Evolutionary conservation across 1,139 yeast species (phyloP).

Genomic region (Petasospora fabianii): DNA sequence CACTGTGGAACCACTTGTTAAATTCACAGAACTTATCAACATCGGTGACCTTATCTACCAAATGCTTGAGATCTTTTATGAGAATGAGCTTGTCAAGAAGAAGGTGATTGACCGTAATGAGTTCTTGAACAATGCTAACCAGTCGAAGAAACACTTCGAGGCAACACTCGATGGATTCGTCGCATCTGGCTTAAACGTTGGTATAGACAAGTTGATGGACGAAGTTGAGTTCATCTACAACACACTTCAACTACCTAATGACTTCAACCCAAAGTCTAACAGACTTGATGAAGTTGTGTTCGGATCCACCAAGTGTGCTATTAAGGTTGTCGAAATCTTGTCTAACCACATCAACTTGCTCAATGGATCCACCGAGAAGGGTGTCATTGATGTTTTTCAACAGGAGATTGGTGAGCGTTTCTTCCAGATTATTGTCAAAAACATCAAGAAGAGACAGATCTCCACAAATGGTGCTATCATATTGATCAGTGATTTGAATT

Average conservation of each 20-base stretch:
- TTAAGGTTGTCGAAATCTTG: slow-evolving; percentile 55
- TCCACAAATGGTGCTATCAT: slow-evolving; percentile 82
- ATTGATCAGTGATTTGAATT: slow-evolving; percentile 70
- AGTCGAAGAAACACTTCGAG: slow-evolving; percentile 77
- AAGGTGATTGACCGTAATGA: slow-evolving; percentile 69
- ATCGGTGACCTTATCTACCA: slow-evolving; percentile 91
- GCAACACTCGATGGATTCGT: slow-evolving; percentile 80
- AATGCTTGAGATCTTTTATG: slow-evolving; percentile 87
- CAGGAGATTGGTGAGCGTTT: slow-evolving; percentile 91
- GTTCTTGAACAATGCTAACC: slow-evolving; percentile 74
- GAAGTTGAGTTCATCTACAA: slow-evolving; percentile 60
- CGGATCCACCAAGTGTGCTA: slow-evolving; percentile 76
- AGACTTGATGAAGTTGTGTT: slow-evolving; percentile 27
- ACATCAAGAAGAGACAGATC: slow-evolving; percentile 63
- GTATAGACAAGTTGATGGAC: slow-evolving; percentile 81
- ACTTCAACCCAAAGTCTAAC: slow-evolving; percentile 45
- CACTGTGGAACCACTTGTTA: slow-evolving; percentile 75
- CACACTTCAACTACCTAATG: slow-evolving; percentile 50
- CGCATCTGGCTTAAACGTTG: slow-evolving; percentile 87
- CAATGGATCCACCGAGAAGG: slow-evolving; percentile 81
- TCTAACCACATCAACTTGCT: slow-evolving; percentile 72
- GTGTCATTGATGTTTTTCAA: slow-evolving; percentile 86
- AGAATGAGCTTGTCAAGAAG: slow-evolving; percentile 69
- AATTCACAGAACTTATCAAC: slow-evolving; percentile 86
- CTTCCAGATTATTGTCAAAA: slow-evolving; percentile 71